A percentile compares a stretch with the other conserved stretches of the same genome.
phyloP scores from a whole-genome alignment of 108 stramenopile species.

The Nannochloropsis oceanica region DNA sequence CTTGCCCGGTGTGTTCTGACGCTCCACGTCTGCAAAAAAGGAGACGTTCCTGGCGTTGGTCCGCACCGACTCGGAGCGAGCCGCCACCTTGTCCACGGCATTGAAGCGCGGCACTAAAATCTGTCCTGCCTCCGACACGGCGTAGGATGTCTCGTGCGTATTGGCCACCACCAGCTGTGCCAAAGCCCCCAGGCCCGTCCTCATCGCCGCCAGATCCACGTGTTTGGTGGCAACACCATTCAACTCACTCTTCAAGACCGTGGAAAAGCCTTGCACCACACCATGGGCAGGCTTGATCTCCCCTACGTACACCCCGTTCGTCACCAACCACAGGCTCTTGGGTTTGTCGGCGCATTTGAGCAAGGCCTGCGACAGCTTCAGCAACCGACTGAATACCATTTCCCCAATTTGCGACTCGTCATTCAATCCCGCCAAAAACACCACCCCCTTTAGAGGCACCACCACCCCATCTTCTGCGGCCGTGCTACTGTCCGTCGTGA shows the following conservation, averaged over 20 bases:
- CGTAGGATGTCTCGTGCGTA: neutral
- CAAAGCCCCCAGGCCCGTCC: neutral
- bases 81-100: neutral
- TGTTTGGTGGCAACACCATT: neutral
- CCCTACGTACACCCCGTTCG: neutral
- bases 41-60: neutral
- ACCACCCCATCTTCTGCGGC: neutral
- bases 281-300: neutral
- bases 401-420: neutral
- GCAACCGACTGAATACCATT: neutral
- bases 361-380: neutral
- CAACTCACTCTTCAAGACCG: neutral
- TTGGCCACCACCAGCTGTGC: neutral
- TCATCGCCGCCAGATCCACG: neutral
- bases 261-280: neutral
- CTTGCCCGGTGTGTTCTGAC: neutral
- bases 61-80: neutral
- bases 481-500: neutral
- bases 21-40: neutral
- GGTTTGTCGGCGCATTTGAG: neutral
- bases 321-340: neutral
- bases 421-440: neutral
- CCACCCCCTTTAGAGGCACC: neutral
- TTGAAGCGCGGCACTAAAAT: neutral
- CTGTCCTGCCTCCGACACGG: neutral